Conservation (phyloP, 805 yeast species). For the Candida gorgasii region DNA sequence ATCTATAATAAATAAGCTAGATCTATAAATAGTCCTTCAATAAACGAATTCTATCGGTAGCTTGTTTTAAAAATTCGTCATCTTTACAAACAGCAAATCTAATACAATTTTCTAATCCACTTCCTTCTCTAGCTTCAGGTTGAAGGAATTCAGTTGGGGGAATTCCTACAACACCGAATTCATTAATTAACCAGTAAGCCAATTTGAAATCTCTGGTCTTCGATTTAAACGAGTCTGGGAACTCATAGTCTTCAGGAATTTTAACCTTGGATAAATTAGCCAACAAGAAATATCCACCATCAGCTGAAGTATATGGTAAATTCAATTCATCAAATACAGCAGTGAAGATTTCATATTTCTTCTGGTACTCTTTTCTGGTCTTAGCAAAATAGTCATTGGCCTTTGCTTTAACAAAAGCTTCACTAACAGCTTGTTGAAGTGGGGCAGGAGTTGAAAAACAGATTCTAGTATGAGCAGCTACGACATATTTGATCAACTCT, state of each 20-base stretch:
- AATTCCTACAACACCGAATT: slow-evolving; percentile 91
- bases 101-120: slow-evolving; percentile 77
- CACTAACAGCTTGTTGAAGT: slow-evolving; percentile 87
- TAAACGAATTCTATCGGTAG: slow-evolving; percentile 71
- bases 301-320: slow-evolving; percentile 86
- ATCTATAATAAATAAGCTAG: not conserved
- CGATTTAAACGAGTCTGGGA: slow-evolving; percentile 68
- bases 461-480: slow-evolving; percentile 91
- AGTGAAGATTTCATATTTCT: slow-evolving; percentile 73
- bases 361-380: slow-evolving; percentile 66
- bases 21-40: slow-evolving; percentile 58
- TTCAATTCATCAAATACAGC: slow-evolving; percentile 81
- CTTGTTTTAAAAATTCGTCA: slow-evolving; percentile 75
- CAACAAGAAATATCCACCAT: slow-evolving; percentile 90
- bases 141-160: slow-evolving; percentile 96
- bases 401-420: slow-evolving; percentile 65
- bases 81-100: slow-evolving; percentile 97
- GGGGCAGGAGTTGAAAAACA: slow-evolving; percentile 92
- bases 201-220: slow-evolving; percentile 80
- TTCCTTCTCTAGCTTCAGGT: slow-evolving; percentile 57
- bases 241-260: slow-evolving; percentile 70
- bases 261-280: slow-evolving; percentile 84
- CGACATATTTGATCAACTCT: slow-evolving; percentile 76
- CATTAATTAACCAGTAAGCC: slow-evolving; percentile 91
- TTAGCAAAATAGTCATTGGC: slow-evolving; percentile 64